Evolutionary conservation across 2,329 filamentous ascomycete species (phyloP).

Genomic region (Penicillium janthinellum): DNA sequence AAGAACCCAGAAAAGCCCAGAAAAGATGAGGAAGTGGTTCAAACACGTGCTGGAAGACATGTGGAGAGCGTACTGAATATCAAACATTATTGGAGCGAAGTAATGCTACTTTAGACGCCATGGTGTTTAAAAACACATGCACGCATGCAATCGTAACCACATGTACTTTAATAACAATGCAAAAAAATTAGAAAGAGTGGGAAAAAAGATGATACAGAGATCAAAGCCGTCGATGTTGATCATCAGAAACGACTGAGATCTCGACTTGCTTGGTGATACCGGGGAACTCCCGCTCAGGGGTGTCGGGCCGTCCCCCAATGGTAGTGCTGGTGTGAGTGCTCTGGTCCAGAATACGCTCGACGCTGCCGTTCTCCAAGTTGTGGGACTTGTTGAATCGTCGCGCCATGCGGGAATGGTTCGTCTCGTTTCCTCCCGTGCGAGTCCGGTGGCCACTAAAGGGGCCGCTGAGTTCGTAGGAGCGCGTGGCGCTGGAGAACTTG

Average conservation of each 20-base stretch:
- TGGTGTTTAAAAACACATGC: not conserved
- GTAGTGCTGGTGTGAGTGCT: conserved; percentile 14
- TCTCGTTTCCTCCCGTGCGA: conserved; percentile 20
- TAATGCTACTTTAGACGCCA: conserved; percentile 1
- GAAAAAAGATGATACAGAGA: not conserved
- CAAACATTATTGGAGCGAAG: not conserved
- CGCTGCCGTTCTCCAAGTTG: conserved; percentile 25
- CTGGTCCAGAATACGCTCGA: conserved; percentile 29
- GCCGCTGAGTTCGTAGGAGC: conserved; percentile 32
- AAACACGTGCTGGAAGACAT: not conserved
- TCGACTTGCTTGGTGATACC: conserved; percentile 36
- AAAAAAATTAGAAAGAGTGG: not conserved
- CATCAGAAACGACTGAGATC: conserved; percentile 15
- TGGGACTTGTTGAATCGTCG: conserved; percentile 17
- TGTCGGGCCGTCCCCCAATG: conserved; percentile 10
- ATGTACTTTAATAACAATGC: not conserved
- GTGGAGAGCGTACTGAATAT: not conserved
- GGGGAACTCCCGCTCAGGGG: conserved; percentile 8
- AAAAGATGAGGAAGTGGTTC: not conserved
- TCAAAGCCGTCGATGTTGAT: not conserved
- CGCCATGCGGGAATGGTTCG: conserved; percentile 17
- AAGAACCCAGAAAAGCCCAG: too few relatives aligned
- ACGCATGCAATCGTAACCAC: conserved; percentile 3
- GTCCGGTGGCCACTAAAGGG: conserved; percentile 23
- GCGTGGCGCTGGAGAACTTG: conserved; percentile 32